Percentiles rank a stretch among this genome's conserved stretches.
Evolutionary conservation across 805 yeast species (phyloP).

Genomic region (Metschnikowia reukaufii): DNA sequence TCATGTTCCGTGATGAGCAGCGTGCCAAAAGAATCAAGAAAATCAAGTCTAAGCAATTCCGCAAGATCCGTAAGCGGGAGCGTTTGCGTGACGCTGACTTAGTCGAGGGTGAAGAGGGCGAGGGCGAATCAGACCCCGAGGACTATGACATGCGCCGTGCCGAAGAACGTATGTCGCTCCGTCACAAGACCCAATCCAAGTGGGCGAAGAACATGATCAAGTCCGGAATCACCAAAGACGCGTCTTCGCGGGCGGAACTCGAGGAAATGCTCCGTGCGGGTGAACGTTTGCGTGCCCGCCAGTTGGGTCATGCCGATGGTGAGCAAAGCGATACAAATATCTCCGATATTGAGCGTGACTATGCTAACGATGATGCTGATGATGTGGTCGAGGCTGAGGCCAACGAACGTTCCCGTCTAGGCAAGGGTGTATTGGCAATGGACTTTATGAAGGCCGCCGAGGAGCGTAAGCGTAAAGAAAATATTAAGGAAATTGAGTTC

Average conservation of each 20-base stretch:
- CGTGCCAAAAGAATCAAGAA: slow-evolving; percentile 90
- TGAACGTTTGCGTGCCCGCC: slow-evolving; percentile 69
- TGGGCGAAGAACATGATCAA: slow-evolving; percentile 92
- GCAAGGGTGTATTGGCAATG: slow-evolving; percentile 91
- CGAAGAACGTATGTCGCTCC: slow-evolving; percentile 85
- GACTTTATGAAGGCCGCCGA: slow-evolving; percentile 94
- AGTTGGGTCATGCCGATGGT: slow-evolving; percentile 64
- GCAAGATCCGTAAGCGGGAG: slow-evolving; percentile 84
- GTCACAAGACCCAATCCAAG: slow-evolving; percentile 81
- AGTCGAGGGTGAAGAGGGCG: slow-evolving; percentile 64
- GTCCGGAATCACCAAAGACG: slow-evolving; percentile 88
- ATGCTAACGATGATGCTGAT: slow-evolving; percentile 33
- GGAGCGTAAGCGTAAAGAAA: slow-evolving; percentile 59
- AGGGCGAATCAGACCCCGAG: slow-evolving; percentile 49
- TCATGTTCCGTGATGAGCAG: slow-evolving; percentile 93
- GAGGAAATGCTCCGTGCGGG: slow-evolving; percentile 94
- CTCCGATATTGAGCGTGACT: slow-evolving; percentile 46
- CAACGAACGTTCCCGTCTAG: slow-evolving; percentile 44
- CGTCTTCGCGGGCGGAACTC: slow-evolving; percentile 78
- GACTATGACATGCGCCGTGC: slow-evolving; percentile 79
- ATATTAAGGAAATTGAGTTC: slow-evolving; percentile 51
- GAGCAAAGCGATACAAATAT: slow-evolving; percentile 53
- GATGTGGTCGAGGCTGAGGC: slow-evolving; percentile 38
- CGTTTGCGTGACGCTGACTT: slow-evolving; percentile 65
- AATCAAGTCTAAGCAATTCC: slow-evolving; percentile 89